Conservation (phyloP, 129 eudicot genomes). For the Tanacetum coccineum region DNA sequence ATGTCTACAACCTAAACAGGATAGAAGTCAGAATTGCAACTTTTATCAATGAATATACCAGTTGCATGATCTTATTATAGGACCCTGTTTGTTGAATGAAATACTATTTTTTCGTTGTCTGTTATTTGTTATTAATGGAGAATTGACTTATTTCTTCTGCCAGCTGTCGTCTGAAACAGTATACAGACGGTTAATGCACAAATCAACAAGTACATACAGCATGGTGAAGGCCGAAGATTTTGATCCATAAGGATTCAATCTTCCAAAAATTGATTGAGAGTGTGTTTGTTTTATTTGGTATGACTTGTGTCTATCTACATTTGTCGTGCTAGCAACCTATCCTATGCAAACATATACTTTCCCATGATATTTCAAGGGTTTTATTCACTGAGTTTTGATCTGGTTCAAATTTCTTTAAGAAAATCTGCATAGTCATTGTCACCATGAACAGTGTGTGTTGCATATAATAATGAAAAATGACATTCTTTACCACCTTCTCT, state of each 20-base stretch:
- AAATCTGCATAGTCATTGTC: conserved; percentile 3
- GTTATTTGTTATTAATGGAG: neutral
- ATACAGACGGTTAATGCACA: conserved; percentile 44
- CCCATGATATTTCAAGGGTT: conserved; percentile 8
- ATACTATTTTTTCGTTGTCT: neutral
- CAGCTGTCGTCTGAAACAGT: neutral
- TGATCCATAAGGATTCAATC: conserved; percentile 39
- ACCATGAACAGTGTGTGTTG: conserved; percentile 13
- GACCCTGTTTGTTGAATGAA: too few species aligned
- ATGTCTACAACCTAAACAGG: neutral
- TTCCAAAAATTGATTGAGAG: neutral
- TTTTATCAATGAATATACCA: neutral
- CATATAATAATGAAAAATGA: neutral
- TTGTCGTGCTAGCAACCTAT: neutral
- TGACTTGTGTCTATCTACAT: conserved; percentile 10
- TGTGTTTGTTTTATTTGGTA: conserved; percentile 10
- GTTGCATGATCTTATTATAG: neutral
- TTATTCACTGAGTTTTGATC: conserved; percentile 5
- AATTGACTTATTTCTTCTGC: neutral
- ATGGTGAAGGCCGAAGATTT: conserved; percentile 71
- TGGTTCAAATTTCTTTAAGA: neutral
- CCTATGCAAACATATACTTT: neutral
- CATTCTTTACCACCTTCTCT: neutral
- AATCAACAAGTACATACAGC: conserved; percentile 57
- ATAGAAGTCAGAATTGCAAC: neutral